These are phyloP conservation scores for Leptodermis oblonga DNA, from an alignment of 257 asterid genomes.

Conservation along the genomic window DNA sequence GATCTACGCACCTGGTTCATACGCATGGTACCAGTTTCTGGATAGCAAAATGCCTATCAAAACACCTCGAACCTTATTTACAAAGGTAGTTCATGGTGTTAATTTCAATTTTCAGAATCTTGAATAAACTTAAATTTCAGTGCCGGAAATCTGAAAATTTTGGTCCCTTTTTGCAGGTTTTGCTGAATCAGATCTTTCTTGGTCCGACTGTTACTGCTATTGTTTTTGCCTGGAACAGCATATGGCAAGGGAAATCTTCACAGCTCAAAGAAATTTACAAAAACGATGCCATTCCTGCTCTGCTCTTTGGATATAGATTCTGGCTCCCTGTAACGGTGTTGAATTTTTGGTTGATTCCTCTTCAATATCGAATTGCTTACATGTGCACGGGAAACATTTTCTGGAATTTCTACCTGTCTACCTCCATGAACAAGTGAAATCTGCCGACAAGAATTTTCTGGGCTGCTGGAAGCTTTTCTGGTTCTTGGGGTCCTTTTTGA, in stretches of 20 bases:
- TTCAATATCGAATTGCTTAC: constrained; percentile 89
- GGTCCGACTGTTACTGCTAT: constrained; percentile 80
- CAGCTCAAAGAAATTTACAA: constrained; percentile 84
- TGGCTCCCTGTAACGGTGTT: constrained; percentile 92
- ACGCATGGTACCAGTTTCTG: constrained; percentile 80
- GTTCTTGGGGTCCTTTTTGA: background rate
- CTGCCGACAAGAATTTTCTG: constrained; percentile 5
- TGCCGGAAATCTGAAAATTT: constrained; percentile 1
- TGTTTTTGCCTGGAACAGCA: constrained; percentile 83
- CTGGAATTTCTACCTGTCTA: constrained; percentile 84
- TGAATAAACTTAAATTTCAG: background rate
- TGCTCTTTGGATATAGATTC: constrained; percentile 79
- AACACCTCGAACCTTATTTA: constrained; percentile 45
- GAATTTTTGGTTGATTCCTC: constrained; percentile 87
- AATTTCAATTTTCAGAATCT: background rate
- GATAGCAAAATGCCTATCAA: constrained; percentile 72
- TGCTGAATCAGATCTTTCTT: constrained; percentile 66
- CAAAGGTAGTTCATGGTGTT: constrained; percentile 60
- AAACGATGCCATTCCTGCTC: constrained; percentile 85
- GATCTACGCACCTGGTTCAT: constrained; percentile 87
- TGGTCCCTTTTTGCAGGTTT: constrained; percentile 49
- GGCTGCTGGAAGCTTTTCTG: background rate
- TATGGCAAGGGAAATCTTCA: constrained; percentile 80
- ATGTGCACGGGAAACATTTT: constrained; percentile 87
- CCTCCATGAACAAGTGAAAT: constrained; percentile 69